Conservation (phyloP, 2,329 filamentous ascomycete genomes). For the Sclerotinia spermophila region DNA sequence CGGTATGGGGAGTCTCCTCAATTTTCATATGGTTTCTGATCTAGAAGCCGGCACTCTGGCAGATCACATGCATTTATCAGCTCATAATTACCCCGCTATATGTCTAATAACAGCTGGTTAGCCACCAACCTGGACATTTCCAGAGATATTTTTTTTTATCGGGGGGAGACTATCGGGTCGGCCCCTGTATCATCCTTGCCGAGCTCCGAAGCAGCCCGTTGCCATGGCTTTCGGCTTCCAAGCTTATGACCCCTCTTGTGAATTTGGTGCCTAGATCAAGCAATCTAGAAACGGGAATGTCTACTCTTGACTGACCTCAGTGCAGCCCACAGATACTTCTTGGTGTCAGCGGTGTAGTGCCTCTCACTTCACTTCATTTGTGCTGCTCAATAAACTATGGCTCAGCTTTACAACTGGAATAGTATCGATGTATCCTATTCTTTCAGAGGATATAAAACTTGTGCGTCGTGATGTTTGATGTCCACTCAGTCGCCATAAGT, state of each 20-base stretch:
- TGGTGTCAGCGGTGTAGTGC: neutral
- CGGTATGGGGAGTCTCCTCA: neutral
- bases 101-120: neutral
- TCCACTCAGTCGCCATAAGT: neutral
- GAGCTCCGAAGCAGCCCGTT: neutral
- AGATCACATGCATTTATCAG: constrained; percentile 8
- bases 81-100: constrained; percentile 7
- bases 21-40: neutral
- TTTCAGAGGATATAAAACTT: neutral
- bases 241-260: neutral
- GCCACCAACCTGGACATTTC: constrained; percentile 1
- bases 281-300: neutral
- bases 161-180: neutral
- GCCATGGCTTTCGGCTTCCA: neutral
- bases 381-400: neutral
- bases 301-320: neutral
- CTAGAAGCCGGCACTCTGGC: neutral
- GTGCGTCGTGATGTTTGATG: neutral
- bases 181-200: neutral
- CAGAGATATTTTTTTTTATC: neutral
- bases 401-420: neutral
- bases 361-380: neutral
- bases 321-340: neutral
- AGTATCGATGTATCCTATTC: neutral
- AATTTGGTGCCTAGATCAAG: neutral